A percentile compares a stretch with the other conserved stretches of the same genome.
Evolutionary conservation across 2,329 filamentous ascomycete species (phyloP).

Genomic region (Sordariomycetes sp.): DNA sequence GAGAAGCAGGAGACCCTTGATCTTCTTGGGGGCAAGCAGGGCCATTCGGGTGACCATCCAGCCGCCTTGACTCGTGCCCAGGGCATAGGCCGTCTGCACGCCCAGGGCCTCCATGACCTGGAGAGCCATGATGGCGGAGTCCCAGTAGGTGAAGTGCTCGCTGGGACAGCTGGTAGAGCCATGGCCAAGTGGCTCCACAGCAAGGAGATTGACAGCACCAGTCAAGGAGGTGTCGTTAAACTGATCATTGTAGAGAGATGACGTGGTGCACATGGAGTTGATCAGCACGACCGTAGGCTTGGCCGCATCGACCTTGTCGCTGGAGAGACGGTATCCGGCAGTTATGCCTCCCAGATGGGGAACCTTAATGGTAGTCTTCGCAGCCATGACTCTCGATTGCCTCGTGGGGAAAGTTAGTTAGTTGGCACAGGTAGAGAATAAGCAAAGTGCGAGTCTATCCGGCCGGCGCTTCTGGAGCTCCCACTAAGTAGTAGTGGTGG

Average conservation of each 20-base stretch:
- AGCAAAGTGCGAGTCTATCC: too few species aligned
- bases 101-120: constrained; percentile 44
- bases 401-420: neutral
- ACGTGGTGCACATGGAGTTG: constrained; percentile 42
- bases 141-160: constrained; percentile 47
- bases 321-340: constrained; percentile 33
- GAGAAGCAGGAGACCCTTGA: constrained; percentile 35
- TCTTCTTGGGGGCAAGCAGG: constrained; percentile 36
- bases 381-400: constrained; percentile 19
- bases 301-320: constrained; percentile 31
- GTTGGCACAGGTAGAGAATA: too few species aligned
- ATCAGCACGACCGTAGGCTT: constrained; percentile 43
- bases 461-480: too few species aligned
- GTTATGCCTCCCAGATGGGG: constrained; percentile 38
- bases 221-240: constrained; percentile 29
- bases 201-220: constrained; percentile 35
- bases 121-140: constrained; percentile 41
- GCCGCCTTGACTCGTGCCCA: constrained; percentile 43
- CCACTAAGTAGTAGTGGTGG: too few species aligned
- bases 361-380: constrained; percentile 31
- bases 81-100: constrained; percentile 35
- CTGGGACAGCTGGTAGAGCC: constrained; percentile 29
- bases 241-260: constrained; percentile 33
- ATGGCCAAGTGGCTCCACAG: constrained; percentile 44
- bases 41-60: constrained; percentile 43